Base-by-base conservation (phyloP, 2,329 filamentous ascomycete species). In the Apiospora sp. region DNA sequence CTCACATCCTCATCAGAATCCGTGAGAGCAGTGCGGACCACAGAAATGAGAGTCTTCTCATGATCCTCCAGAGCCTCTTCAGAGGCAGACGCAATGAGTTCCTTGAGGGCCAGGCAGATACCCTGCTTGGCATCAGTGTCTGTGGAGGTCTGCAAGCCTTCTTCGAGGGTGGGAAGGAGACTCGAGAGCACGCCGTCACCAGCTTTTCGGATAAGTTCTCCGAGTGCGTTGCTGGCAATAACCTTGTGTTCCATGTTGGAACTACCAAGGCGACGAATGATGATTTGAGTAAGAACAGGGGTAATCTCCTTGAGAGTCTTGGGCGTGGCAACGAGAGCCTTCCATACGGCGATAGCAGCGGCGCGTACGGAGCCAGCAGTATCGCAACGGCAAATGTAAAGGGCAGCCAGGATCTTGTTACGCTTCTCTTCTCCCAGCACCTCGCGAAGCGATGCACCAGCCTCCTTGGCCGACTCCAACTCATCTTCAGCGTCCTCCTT, bases 231-330 rank as follows among this genome's bases (percentile, higher is more conserved):
- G 82, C 96, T 96, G 76, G 97, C 96, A 86, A 99, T 99, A 77
- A 98, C 93, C 86, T 98, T 98, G 83, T 99, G 96, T 82, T 99
- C 96, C 92, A 97, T 95, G 80, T 98, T 98, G 67, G 95, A 93
- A 82, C 95, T 98, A 74, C 95, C 96, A 77, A 99, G 89, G 68
- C 96, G 93, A 73, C 94, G 92, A 81, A 99, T 98, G 78, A 99
- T 93, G 75, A 99, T 91, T 81, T 98, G 95, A 7, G 95, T 97
- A 74, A 99, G 92, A 1, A 95, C 98, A 64, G 96, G 96, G 67
- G 98, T 93, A 79, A 99, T 90, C 81, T 99, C 96, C 85, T 98
- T 98, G 79, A 99, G 91, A 19, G 94, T 98, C 77, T 92, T 92
- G 44, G 96, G 96, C 73, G 93, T 96, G 72, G 96, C 94, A 67